These are phyloP conservation scores for Ganoderma boninense DNA, from an alignment of 1,284 basidiomycete species.

Conservation along the genomic window DNA sequence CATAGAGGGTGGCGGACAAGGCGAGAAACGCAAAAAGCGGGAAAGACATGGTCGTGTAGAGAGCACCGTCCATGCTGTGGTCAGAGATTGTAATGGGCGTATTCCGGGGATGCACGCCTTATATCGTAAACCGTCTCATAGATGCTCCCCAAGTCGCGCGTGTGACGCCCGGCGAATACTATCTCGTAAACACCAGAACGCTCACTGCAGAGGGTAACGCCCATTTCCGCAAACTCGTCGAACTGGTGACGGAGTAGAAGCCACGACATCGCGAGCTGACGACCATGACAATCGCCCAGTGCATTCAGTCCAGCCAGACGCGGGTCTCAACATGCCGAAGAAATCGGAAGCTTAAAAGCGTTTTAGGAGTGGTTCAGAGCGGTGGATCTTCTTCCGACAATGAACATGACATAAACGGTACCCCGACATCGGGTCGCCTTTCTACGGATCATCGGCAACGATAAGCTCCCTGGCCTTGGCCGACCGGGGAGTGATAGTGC, in stretches of 20 bases:
- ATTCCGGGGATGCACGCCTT: not conserved
- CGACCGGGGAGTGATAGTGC: conserved; percentile 28
- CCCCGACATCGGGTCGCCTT: not conserved
- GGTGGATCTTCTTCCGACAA: not conserved
- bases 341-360: not conserved
- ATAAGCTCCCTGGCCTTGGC: conserved; percentile 15
- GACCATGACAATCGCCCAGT: not conserved
- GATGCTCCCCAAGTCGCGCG: not conserved
- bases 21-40: not conserved
- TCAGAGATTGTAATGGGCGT: not conserved
- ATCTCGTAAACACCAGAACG: not conserved
- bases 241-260: not conserved
- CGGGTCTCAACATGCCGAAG: not conserved
- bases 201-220: not conserved
- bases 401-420: not conserved
- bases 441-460: not conserved
- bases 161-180: not conserved
- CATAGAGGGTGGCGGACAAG: not conserved
- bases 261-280: not conserved
- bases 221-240: not conserved
- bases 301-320: not conserved
- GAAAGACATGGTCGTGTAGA: not conserved
- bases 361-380: not conserved
- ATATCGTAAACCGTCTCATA: not conserved
- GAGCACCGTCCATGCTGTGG: not conserved